Conservation (phyloP, 2,329 filamentous ascomycete species). For the Sphaceloma murrayae region DNA sequence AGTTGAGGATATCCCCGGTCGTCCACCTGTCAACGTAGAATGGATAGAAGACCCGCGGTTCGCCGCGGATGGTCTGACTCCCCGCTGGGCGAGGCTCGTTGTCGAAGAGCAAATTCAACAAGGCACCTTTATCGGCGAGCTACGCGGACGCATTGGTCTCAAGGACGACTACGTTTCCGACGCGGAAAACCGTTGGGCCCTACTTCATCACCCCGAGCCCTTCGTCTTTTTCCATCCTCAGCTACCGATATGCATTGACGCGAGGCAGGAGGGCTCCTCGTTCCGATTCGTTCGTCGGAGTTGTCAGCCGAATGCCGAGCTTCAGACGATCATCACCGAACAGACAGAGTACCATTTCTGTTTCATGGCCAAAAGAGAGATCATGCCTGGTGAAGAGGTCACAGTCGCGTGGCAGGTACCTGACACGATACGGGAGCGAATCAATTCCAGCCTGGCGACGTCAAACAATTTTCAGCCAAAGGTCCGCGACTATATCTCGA, state of each 20-base stretch:
- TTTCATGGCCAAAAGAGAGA: constrained; percentile 72
- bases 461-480: constrained; percentile 16
- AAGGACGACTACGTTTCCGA: constrained; percentile 40
- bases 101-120: constrained; percentile 42
- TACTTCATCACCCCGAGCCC: constrained; percentile 41
- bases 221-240: constrained; percentile 64
- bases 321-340: constrained; percentile 77
- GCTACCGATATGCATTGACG: constrained; percentile 88
- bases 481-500: constrained; percentile 44
- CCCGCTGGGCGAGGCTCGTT: constrained; percentile 62
- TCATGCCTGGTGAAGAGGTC: constrained; percentile 65
- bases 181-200: constrained; percentile 38
- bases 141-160: constrained; percentile 51
- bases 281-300: constrained; percentile 87
- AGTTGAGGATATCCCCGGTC: constrained; percentile 45
- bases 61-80: constrained; percentile 45
- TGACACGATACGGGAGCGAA: constrained; percentile 17
- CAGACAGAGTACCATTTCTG: constrained; percentile 82
- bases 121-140: constrained; percentile 54
- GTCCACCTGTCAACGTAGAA: constrained; percentile 45
- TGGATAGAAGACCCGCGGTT: constrained; percentile 42
- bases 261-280: constrained; percentile 72
- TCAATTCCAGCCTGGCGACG: constrained; percentile 14
- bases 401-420: constrained; percentile 43
- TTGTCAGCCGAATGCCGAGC: constrained; percentile 77